Evolutionary conservation across 495 filamentous ascomycete genomes (phyloP), one percentile per base, ranked within the genome.

Genomic region (Alectoria sarmentosa): DNA sequence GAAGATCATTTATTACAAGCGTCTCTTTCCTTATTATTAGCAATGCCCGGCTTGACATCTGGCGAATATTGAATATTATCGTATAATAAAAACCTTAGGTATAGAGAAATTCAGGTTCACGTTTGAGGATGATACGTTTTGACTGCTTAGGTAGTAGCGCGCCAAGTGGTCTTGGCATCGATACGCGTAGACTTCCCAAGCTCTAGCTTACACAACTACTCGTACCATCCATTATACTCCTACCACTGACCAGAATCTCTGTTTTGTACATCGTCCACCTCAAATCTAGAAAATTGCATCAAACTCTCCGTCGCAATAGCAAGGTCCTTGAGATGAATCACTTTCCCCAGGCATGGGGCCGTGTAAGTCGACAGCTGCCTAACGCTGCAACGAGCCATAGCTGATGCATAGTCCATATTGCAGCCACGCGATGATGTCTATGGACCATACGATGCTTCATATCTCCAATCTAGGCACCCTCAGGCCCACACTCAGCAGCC

Each of bases 401-500:
- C 64, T 64, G 63, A 67, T 63, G 58, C 69, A 73, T 71, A 52
- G 71, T 62, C 66, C 59, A 58, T 44, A 61, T 62, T 60, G 49
- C 73, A 96, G 93, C 92, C 93, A 74, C 85, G 93, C 76, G 88
- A 96, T 80, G 95, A 98, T 76, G 80, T 96, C 73, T 98, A 97
- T 77, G 94, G 94, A 65, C 81, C 89, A 69, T 98, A 98, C 76
- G 88, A 97, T 77, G 75, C 78, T 69, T 91, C 92, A 63, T 91
- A 93, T 73, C 82, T 98, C 65, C 85, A 90, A 67, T 76, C 77
- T 30, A 80, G 81, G 26, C 83, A 81, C 36, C 89, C 91, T 32
- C 95, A 87, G 73, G 80, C 87, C 69, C 90, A 94, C 74, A 98
- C 94, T 48, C 90, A 94, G 73, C 86, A 84, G 3, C 94, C 94